Evolutionary conservation across 495 filamentous ascomycete genomes (phyloP).

Genomic region (Podospora appendiculata): DNA sequence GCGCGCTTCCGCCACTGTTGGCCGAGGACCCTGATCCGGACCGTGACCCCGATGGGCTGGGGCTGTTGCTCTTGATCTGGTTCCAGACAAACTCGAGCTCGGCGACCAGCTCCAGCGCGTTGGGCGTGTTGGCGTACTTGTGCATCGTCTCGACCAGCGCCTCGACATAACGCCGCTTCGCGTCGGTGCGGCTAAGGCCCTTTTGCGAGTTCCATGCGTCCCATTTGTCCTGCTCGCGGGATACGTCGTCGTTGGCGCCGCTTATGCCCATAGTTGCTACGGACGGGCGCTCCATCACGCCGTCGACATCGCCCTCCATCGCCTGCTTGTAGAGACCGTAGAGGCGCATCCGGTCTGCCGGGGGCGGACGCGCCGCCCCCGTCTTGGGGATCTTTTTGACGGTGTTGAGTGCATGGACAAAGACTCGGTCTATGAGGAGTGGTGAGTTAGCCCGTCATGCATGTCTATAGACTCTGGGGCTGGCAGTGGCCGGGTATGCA

Average conservation of each 20-base stretch:
- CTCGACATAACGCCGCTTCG: slow-evolving; percentile 88
- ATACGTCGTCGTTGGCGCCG: slow-evolving; percentile 34
- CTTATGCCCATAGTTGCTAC: not conserved
- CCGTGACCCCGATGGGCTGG: slow-evolving; percentile 50
- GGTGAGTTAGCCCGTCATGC: not conserved
- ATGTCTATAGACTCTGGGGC: no score
- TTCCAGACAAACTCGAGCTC: slow-evolving; percentile 99
- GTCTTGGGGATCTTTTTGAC: slow-evolving; percentile 96
- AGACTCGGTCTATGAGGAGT: slow-evolving; percentile 70
- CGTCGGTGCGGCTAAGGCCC: slow-evolving; percentile 77
- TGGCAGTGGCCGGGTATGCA: no score
- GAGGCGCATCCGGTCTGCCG: slow-evolving; percentile 74
- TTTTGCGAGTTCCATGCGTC: slow-evolving; percentile 89
- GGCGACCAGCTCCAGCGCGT: slow-evolving; percentile 79
- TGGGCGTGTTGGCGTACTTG: slow-evolving; percentile 75
- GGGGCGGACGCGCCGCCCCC: slow-evolving; percentile 78
- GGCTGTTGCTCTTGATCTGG: slow-evolving; percentile 80
- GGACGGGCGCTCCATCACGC: slow-evolving; percentile 78
- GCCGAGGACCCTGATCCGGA: slow-evolving; percentile 23
- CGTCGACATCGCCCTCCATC: slow-evolving; percentile 95
- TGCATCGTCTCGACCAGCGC: slow-evolving; percentile 97
- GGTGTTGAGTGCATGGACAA: slow-evolving; percentile 96
- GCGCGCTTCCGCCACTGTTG: slow-evolving; percentile 7
- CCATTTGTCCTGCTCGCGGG: slow-evolving; percentile 58
- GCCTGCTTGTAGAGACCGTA: slow-evolving; percentile 99